Base-by-base conservation (phyloP, 2,329 filamentous ascomycete species). In the Paraconiothyrium sp. region DNA sequence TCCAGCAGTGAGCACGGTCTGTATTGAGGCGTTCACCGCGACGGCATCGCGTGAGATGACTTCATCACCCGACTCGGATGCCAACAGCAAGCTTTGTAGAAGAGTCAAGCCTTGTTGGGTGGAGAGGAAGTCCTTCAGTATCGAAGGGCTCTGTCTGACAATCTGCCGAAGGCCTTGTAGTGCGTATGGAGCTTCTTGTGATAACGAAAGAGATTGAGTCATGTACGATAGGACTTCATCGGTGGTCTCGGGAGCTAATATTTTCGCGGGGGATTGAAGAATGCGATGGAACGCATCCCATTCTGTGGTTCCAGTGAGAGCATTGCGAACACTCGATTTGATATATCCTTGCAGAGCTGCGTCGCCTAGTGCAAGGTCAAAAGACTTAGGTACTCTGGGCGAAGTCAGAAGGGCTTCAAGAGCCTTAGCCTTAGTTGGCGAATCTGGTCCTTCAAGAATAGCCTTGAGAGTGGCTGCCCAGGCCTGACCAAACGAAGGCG, bases 41-140 rank as follows among this genome's bases (percentile, higher is more conserved):
- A 75, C 65, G 1, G 83, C 82, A 43, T 73, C 76, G 27, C 82
- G 77, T 2, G 85, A 79, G 11, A 87, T 72, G n/a, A 82, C 79
- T 34, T 87, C 85, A 32, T 82, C 77, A 1, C 81, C 70, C 27
- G 85, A 86, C 62, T 88, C 85, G 7, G 84, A 80, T 35, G 88
- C 79, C 54, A 81, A 82, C 1, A 88, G 72, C 11, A 89, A 73
- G 49, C 80, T 82, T 37, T 83, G 83, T 3, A 87, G 76, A 27
- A 89, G 73, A 49, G 80, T 79, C 3, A 83, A 82, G 10, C 85
- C 86, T 67, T 82, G 67, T 14, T 73, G 55, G 6, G 82, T 80
- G 22, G 75, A 71, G 11, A 83, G 72, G 60, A 84, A 85, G 1
- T 73, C 71, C 57, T 78, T 77, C 11, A 85, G 60, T 39, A 81